Conservation (phyloP, 2,329 filamentous ascomycete genomes). For the Samsoniella hepiali region DNA sequence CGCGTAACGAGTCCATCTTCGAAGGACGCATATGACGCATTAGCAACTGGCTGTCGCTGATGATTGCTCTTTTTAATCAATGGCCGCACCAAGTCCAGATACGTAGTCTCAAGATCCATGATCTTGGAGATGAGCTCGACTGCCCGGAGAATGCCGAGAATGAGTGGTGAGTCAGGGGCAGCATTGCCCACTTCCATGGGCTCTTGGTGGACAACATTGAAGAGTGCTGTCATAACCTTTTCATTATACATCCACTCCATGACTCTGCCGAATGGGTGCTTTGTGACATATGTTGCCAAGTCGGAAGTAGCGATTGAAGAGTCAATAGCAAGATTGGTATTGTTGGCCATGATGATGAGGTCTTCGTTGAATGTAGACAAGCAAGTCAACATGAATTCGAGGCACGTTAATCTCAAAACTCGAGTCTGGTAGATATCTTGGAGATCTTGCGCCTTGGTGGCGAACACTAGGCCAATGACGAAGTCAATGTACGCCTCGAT, state of each 20-base stretch:
- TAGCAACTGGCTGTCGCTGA: slow-evolving; percentile 59
- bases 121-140: slow-evolving; percentile 81
- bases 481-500: slow-evolving; percentile 94
- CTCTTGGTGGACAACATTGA: slow-evolving; percentile 75
- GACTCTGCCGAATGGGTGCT: slow-evolving; percentile 89
- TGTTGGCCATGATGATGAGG: slow-evolving; percentile 78
- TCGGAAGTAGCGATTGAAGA: slow-evolving; percentile 69
- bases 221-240: slow-evolving; percentile 75
- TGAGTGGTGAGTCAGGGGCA: slow-evolving; percentile 72
- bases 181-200: slow-evolving; percentile 68
- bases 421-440: slow-evolving; percentile 66
- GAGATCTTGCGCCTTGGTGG: slow-evolving; percentile 61
- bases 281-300: slow-evolving; percentile 72
- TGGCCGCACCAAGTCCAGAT: slow-evolving; percentile 82
- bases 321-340: slow-evolving; percentile 73
- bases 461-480: slow-evolving; percentile 75
- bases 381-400: slow-evolving; percentile 78
- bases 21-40: slow-evolving; percentile 76
- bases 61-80: slow-evolving; percentile 65
- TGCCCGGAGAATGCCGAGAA: slow-evolving; percentile 74
- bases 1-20: slow-evolving; percentile 87
- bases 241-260: slow-evolving; percentile 99
- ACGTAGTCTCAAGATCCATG: slow-evolving; percentile 85
- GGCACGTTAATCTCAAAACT: slow-evolving; percentile 72
- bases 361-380: slow-evolving; percentile 91